phyloP scores from a whole-genome alignment of 108 stramenopile genomes.

The Thalassiosira profunda region DNA sequence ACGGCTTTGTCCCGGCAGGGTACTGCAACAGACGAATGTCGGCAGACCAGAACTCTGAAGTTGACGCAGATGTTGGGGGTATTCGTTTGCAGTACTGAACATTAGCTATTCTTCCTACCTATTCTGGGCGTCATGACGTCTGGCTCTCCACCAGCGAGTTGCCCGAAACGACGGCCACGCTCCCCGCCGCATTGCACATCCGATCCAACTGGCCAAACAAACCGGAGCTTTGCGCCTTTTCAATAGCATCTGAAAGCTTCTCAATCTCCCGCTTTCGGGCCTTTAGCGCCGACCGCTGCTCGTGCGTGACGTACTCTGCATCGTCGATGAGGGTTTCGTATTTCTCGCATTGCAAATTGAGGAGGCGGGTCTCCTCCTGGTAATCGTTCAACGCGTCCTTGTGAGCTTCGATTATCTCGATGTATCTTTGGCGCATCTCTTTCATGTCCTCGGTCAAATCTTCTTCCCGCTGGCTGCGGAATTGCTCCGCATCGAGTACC shows the following conservation, averaged over 20 bases:
- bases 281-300: slow-evolving; percentile 9
- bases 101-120: too few relatives aligned
- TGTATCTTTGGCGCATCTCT: slow-evolving; percentile 7
- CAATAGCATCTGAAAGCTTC: slow-evolving; percentile 20
- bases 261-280: slow-evolving; percentile 10
- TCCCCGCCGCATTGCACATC: not conserved
- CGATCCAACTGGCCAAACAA: not conserved
- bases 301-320: slow-evolving; percentile 20
- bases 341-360: slow-evolving; percentile 14
- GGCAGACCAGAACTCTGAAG: too few relatives aligned
- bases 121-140: too few relatives aligned
- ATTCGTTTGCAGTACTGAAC: not conserved
- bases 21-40: not conserved
- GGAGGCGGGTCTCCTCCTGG: slow-evolving; percentile 13
- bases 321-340: slow-evolving; percentile 30
- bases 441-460: slow-evolving; percentile 14
- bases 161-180: too few relatives aligned
- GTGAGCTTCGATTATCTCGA: slow-evolving; percentile 25
- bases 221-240: not conserved
- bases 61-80: too few relatives aligned
- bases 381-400: slow-evolving; percentile 14
- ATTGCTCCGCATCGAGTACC: slow-evolving; percentile 9
- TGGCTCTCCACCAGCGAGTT: too few relatives aligned
- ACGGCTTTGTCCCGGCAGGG: not conserved
- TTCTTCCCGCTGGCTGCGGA: not conserved